These are phyloP conservation scores for Saccharomycopsis synnaedendra DNA, from an alignment of 805 yeast genomes.

Conservation along the genomic window DNA sequence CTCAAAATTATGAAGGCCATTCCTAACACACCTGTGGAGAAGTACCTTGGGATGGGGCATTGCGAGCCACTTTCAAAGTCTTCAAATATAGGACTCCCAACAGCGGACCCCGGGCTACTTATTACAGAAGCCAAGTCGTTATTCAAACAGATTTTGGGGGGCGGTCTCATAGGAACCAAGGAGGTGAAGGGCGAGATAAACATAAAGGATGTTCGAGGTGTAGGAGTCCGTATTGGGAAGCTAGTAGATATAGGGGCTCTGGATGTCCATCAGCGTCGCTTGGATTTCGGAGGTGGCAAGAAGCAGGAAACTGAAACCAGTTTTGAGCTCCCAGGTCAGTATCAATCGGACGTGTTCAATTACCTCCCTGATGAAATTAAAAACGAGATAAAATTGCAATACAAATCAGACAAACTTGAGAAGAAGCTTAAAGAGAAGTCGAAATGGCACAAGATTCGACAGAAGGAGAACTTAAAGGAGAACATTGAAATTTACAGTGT, in stretches of 20 bases:
- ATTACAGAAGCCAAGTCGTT: constrained; percentile 48
- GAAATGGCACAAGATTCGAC: background rate
- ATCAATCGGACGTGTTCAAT: constrained; percentile 56
- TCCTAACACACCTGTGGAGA: constrained; percentile 70
- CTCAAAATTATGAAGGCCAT: constrained; percentile 49
- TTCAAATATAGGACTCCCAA: constrained; percentile 46
- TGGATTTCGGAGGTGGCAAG: constrained; percentile 1
- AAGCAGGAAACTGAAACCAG: constrained; percentile 16
- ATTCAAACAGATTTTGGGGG: constrained; percentile 33
- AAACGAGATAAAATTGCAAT: constrained; percentile 44
- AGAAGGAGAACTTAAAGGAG: background rate
- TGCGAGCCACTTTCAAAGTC: constrained; percentile 58
- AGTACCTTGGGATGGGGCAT: constrained; percentile 74
- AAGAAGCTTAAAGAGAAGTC: constrained; percentile 3
- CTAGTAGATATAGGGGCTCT: constrained; percentile 29
- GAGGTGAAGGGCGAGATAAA: constrained; percentile 33
- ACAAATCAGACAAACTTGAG: constrained; percentile 20
- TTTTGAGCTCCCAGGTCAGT: constrained; percentile 22
- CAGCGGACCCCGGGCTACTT: constrained; percentile 49
- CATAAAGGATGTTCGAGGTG: constrained; percentile 63
- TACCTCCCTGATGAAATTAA: constrained; percentile 58
- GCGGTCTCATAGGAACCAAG: background rate
- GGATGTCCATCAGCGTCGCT: constrained; percentile 2
- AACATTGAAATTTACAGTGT: background rate
- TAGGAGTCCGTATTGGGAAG: constrained; percentile 59